phyloP scores from a whole-genome alignment of 441 rosid genomes.

The Brassica balearica region DNA sequence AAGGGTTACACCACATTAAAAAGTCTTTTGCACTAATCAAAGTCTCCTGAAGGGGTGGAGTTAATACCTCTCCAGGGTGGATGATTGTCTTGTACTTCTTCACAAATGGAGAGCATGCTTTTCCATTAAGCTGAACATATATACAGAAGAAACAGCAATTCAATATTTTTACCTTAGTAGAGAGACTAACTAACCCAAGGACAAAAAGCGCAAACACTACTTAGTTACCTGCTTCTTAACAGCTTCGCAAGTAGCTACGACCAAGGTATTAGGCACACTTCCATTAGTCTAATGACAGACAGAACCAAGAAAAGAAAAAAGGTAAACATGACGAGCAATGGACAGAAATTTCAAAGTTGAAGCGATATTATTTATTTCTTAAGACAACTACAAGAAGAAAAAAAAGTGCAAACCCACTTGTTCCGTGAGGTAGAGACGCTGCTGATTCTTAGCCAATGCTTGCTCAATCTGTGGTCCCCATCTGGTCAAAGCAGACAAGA shows the following conservation, averaged over 20 bases:
- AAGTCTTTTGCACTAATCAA: background rate
- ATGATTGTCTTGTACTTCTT: conserved; percentile 97
- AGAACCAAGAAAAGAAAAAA: conserved; percentile 19
- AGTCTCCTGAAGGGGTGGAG: background rate
- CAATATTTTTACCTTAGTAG: conserved; percentile 8
- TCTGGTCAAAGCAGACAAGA: conserved; percentile 45
- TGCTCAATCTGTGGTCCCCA: conserved; percentile 93
- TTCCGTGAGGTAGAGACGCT: conserved; percentile 91
- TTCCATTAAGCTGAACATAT: conserved; percentile 81
- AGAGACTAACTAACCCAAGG: background rate
- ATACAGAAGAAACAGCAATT: conserved; percentile 5
- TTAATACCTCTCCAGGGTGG: conserved; percentile 97
- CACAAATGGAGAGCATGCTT: conserved; percentile 96
- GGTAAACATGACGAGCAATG: background rate
- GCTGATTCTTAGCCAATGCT: conserved; percentile 55
- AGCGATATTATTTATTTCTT: background rate
- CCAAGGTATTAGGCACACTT: conserved; percentile 95
- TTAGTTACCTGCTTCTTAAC: conserved; percentile 88
- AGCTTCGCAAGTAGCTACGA: conserved; percentile 93
- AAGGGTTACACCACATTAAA: conserved; percentile 17
- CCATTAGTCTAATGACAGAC: conserved; percentile 81
- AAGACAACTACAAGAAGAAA: conserved; percentile 6
- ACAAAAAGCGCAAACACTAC: background rate
- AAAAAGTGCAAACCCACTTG: conserved; percentile 56
- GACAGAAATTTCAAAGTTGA: conserved; percentile 1